Conservation (phyloP, 1,284 basidiomycete species). For the Fomitopsis schrenkii region DNA sequence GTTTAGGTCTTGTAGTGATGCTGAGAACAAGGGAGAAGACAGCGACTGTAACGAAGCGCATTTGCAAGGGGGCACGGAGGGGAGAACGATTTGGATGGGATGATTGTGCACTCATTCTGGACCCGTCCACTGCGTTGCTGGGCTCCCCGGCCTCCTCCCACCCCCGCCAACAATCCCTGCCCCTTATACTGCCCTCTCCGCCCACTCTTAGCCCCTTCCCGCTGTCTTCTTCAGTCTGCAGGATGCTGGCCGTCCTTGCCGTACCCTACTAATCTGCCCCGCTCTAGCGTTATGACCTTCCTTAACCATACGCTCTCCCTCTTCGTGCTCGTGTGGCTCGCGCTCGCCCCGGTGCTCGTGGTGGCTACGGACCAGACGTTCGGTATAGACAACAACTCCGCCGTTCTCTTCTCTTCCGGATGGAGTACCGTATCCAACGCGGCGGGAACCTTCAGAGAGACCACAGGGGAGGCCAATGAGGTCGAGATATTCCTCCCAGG, state of each 20-base stretch:
- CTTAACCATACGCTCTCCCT: background rate
- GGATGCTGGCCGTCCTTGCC: slow-evolving; percentile 24
- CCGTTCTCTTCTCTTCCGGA: slow-evolving; percentile 18
- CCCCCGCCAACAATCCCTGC: background rate
- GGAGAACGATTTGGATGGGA: background rate
- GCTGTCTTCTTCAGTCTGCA: slow-evolving; percentile 7
- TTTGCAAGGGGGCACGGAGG: background rate
- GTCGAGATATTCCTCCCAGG: slow-evolving; percentile 14
- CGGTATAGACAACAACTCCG: slow-evolving; percentile 11
- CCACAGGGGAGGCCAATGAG: slow-evolving; percentile 10
- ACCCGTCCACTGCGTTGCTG: background rate
- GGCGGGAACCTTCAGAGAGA: slow-evolving; percentile 10
- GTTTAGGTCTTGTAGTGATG: background rate
- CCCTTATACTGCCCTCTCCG: background rate
- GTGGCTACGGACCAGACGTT: slow-evolving; percentile 18
- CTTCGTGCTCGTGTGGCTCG: slow-evolving; percentile 6
- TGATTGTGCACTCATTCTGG: background rate
- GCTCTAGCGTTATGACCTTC: slow-evolving; percentile 1
- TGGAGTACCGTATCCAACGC: slow-evolving; percentile 15
- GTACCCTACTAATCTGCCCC: slow-evolving; percentile 8
- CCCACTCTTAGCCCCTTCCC: slow-evolving; percentile 7
- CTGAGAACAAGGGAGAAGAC: too few species aligned
- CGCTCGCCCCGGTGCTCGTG: slow-evolving; percentile 3
- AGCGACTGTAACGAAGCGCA: background rate
- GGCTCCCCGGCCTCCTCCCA: background rate